Percentiles rank a stretch among this genome's conserved stretches.
These are phyloP conservation scores for Vanderwaltozyma polyspora DNA, from an alignment of 805 yeast species.

Conservation along the genomic window DNA sequence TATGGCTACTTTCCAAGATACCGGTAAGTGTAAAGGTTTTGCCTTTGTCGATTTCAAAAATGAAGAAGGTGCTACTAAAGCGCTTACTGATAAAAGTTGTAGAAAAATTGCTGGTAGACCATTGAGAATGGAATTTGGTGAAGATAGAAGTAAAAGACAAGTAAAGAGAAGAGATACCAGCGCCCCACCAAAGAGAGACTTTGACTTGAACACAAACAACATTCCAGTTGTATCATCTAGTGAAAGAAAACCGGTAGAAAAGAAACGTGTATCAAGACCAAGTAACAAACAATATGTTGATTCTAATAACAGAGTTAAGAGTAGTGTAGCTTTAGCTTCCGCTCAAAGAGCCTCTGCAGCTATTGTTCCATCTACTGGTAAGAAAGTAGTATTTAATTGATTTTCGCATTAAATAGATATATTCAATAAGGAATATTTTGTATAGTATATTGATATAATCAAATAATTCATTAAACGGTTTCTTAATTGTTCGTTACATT, in stretches of 20 bases:
- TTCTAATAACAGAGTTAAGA: slow-evolving; percentile 42
- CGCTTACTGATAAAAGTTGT: slow-evolving; percentile 61
- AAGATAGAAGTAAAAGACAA: slow-evolving; percentile 75
- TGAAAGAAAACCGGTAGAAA: slow-evolving; percentile 2
- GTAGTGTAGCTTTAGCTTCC: slow-evolving; percentile 77
- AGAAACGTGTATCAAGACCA: slow-evolving; percentile 9
- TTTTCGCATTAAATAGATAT: not conserved
- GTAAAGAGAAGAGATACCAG: slow-evolving; percentile 32
- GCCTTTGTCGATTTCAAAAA: slow-evolving; percentile 81
- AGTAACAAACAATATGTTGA: slow-evolving; percentile 18
- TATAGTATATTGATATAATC: too few species aligned
- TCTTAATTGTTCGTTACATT: too few species aligned
- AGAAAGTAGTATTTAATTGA: slow-evolving; percentile 61
- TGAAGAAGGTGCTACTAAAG: slow-evolving; percentile 72
- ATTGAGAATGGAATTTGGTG: slow-evolving; percentile 83
- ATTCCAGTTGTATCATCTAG: slow-evolving; percentile 3
- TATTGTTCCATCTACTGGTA: slow-evolving; percentile 83
- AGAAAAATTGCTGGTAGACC: slow-evolving; percentile 61
- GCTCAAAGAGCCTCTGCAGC: slow-evolving; percentile 88
- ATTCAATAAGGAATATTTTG: not conserved
- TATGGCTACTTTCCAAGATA: slow-evolving; percentile 97
- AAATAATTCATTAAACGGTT: too few species aligned
- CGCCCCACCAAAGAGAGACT: slow-evolving; percentile 18
- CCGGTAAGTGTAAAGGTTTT: slow-evolving; percentile 94
- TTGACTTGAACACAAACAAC: slow-evolving; percentile 13